Evolutionary conservation across 2,329 filamentous ascomycete genomes (phyloP).

Genomic region (Paramyrothecium roridum): DNA sequence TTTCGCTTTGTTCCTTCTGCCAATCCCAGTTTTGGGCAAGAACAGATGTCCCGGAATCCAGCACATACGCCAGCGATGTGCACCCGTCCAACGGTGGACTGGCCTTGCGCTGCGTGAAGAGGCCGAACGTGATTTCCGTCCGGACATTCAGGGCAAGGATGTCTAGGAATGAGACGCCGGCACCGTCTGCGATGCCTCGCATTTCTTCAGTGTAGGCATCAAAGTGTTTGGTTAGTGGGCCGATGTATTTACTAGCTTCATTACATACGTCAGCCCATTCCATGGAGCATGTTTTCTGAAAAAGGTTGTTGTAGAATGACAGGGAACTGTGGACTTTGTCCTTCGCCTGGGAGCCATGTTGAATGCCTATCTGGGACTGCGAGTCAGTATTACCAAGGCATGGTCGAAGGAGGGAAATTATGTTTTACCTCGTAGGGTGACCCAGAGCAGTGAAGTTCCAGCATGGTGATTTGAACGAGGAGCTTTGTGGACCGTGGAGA

Average conservation of each 20-base stretch:
- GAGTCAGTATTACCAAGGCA: no score
- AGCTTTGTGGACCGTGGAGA: no score
- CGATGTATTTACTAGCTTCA: conserved; percentile 9
- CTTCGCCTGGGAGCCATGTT: conserved; percentile 11
- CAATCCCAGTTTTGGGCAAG: conserved; percentile 62
- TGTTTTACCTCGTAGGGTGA: no score
- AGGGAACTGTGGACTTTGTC: conserved; percentile 10
- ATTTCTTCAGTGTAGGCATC: conserved; percentile 32
- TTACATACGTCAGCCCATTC: conserved; percentile 9
- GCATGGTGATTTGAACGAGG: no score
- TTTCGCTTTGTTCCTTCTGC: conserved; percentile 42
- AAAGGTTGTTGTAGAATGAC: conserved; percentile 9
- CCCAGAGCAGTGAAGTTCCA: no score
- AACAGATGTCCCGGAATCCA: conserved; percentile 22
- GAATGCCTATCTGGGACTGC: conserved; percentile 12
- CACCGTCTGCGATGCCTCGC: conserved; percentile 50
- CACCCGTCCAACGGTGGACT: conserved; percentile 46
- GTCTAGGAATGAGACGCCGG: conserved; percentile 40
- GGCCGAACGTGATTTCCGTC: conserved; percentile 37
- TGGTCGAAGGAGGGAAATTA: no score
- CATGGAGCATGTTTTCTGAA: conserved; percentile 13
- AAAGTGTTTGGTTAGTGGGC: conserved; percentile 2
- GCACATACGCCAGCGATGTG: conserved; percentile 47
- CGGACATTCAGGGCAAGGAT: conserved; percentile 52
- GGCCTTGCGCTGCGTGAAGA: conserved; percentile 31